phyloP scores from a whole-genome alignment of 768 basidiomycete species.

The Lentinula raphanica region DNA sequence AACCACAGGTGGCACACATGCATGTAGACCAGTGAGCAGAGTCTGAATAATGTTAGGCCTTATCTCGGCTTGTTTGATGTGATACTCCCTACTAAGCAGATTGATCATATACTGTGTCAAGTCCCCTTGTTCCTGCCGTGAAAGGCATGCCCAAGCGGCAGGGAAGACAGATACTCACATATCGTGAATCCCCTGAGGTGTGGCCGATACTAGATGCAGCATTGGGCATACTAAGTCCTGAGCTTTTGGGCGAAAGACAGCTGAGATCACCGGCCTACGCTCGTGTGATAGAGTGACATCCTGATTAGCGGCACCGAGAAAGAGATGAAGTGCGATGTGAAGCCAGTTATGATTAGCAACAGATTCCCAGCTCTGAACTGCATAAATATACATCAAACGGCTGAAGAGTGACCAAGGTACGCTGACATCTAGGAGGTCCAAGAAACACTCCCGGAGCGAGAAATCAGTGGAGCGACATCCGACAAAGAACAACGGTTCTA shows the following conservation, averaged over 20 bases:
- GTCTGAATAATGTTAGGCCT: constrained; percentile 93
- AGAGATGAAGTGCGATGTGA: constrained; percentile 80
- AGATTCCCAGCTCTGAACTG: constrained; percentile 93
- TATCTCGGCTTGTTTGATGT: constrained; percentile 80
- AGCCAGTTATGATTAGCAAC: constrained; percentile 93
- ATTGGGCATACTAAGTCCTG: constrained; percentile 67
- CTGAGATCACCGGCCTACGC: constrained; percentile 31
- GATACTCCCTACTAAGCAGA: constrained; percentile 89
- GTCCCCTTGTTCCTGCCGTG: constrained; percentile 82
- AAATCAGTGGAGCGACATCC: constrained; percentile 85
- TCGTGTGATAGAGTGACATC: constrained; percentile 34
- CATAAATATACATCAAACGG: constrained; percentile 84
- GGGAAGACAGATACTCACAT: constrained; percentile 88
- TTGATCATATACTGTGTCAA: constrained; percentile 86
- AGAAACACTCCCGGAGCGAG: constrained; percentile 72
- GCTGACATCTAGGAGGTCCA: constrained; percentile 85
- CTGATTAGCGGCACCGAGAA: constrained; percentile 61
- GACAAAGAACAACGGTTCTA: constrained; percentile 90
- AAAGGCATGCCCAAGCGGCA: constrained; percentile 78
- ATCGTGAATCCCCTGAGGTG: constrained; percentile 70
- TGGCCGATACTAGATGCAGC: constrained; percentile 78
- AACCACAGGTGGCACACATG: constrained; percentile 82
- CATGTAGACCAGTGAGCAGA: constrained; percentile 75
- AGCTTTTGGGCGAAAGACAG: constrained; percentile 36
- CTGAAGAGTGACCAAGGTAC: constrained; percentile 78